Conservation (phyloP, 2,329 filamentous ascomycete species). For the Cordyceps cicadae region DNA sequence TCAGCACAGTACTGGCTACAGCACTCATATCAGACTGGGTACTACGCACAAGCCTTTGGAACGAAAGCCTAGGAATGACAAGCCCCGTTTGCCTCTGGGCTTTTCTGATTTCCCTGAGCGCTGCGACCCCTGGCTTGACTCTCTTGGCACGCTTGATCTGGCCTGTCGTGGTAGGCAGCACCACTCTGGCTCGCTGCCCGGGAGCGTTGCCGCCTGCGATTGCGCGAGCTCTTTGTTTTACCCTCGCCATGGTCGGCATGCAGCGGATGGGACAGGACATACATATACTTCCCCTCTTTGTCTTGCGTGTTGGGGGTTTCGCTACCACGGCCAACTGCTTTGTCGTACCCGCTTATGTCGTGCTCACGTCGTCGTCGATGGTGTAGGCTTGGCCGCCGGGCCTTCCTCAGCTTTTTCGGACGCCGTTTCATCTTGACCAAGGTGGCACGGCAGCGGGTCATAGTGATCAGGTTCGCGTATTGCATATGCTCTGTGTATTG, state of each 20-base stretch:
- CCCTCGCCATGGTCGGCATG: neutral
- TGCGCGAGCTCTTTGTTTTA: neutral
- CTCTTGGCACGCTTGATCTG: constrained; percentile 26
- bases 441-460: neutral
- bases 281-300: neutral
- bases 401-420: neutral
- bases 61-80: constrained; percentile 71
- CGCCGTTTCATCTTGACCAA: neutral
- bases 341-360: no score
- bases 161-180: neutral
- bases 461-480: neutral
- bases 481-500: neutral
- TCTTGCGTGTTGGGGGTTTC: no score
- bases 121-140: constrained; percentile 73
- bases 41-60: constrained; percentile 61
- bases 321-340: no score
- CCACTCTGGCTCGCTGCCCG: neutral
- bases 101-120: constrained; percentile 81
- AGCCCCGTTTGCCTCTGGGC: constrained; percentile 89
- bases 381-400: neutral
- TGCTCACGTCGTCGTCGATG: no score
- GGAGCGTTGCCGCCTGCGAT: neutral
- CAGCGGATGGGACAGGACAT: neutral
- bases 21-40: constrained; percentile 46
- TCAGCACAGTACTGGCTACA: neutral